Evolutionary conservation across 2,329 filamentous ascomycete genomes (phyloP), one percentile per base, ranked within the genome.

Genomic region (Proliferodiscus dingleyae): DNA sequence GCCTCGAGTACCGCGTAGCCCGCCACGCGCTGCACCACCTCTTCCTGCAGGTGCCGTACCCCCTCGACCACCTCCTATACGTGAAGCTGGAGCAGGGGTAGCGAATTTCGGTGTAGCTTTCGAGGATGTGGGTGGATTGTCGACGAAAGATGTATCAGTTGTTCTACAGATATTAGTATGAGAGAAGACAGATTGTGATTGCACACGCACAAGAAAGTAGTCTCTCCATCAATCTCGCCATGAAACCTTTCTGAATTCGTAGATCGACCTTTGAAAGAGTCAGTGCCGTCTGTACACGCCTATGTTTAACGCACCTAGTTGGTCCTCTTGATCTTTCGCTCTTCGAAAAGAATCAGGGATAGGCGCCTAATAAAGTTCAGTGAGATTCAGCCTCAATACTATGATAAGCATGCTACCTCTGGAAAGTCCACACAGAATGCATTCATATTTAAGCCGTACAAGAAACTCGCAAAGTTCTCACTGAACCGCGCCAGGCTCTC

Each of bases 371-470:
- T 21, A 30, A 33, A 15, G 3, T 23, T 37, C 19, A 46, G 9
- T 24, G 30, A 37, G n/a, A 5, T 8, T n/a, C 11, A 5, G 19
- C 13, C 6, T 4, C 32, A 24, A 18, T 15, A 5, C 23, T 7
- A 11, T 11, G 11, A 7, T n/a, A 5, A 11, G n/a, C 13, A 22
- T 18, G 15, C 8, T 69, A 89, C 89, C 80, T 98, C 93, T 0
- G 89, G 87, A 55, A 96, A 98, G 66, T 98, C 93, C 24, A 97
- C 90, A 65, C 91, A 97, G 65, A 97, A 98, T 1, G 93, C 93
- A 66, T 96, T 97, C 90, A 98, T 96, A 63, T 97, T 97, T 64
- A 98, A 67, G 2, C 93, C 93, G 60, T 97, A 98, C 37, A 98
- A 70, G 61, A 98, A 97, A 57, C 85, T 89, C 1, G 89, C 89